Conservation (phyloP, 2,329 filamentous ascomycete genomes). For the Fusarium continuum region DNA sequence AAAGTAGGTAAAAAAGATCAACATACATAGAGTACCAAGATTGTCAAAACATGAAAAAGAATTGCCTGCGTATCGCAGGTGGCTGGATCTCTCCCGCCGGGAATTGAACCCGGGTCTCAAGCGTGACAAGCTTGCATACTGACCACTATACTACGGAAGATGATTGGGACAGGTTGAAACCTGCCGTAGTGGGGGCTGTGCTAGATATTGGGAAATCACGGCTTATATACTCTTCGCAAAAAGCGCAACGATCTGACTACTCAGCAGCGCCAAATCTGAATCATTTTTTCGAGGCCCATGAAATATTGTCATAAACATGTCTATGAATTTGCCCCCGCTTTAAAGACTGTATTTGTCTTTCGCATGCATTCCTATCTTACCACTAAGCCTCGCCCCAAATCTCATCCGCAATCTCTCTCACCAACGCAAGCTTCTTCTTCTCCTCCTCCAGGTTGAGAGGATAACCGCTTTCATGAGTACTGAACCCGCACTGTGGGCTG, state of each 20-base stretch:
- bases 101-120: slow-evolving; percentile 42
- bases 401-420: slow-evolving; percentile 76
- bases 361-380: background rate
- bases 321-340: too few species aligned
- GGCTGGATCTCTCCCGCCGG: slow-evolving; percentile 42
- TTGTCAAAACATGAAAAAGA: slow-evolving; percentile 6
- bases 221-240: too few species aligned
- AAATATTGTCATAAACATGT: too few species aligned
- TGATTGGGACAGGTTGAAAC: too few species aligned
- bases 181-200: background rate
- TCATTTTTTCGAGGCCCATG: too few species aligned
- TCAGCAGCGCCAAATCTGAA: too few species aligned
- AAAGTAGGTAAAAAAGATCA: too few species aligned
- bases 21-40: background rate
- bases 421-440: slow-evolving; percentile 76
- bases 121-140: slow-evolving; percentile 39
- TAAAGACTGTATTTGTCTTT: too few species aligned
- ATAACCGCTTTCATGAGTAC: slow-evolving; percentile 78
- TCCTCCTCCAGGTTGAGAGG: slow-evolving; percentile 74
- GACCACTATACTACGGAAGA: slow-evolving; percentile 41
- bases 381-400: slow-evolving; percentile 64
- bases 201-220: too few species aligned
- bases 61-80: slow-evolving; percentile 27
- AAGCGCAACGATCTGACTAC: too few species aligned
- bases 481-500: slow-evolving; percentile 78